Conservation (phyloP, 108 stramenopile species). For the Cyclotella atomus region DNA sequence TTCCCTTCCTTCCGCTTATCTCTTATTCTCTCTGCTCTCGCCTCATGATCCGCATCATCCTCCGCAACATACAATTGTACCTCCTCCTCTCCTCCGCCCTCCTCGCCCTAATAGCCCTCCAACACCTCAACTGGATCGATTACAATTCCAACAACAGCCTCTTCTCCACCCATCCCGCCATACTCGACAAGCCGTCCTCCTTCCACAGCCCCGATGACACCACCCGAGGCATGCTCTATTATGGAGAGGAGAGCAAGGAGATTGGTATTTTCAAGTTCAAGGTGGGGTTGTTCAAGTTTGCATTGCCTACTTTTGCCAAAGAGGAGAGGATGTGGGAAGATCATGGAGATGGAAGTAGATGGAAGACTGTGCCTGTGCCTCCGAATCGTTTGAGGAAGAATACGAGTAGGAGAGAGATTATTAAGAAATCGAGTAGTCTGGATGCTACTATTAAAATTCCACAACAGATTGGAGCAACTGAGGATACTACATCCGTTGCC, state of each 20-base stretch:
- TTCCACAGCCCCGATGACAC: conserved; percentile 9
- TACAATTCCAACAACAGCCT: conserved; percentile 7
- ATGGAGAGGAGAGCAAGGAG: conserved; percentile 22
- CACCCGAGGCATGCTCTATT: conserved; percentile 2
- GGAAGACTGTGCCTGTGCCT: conserved; percentile 8
- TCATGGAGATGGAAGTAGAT: neutral
- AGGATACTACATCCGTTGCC: too few species aligned
- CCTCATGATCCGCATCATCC: conserved; percentile 27
- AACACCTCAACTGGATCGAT: conserved; percentile 22
- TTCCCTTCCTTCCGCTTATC: too few species aligned
- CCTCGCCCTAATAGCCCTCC: conserved; percentile 27
- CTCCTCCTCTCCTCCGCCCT: conserved; percentile 24
- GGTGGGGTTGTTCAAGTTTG: conserved; percentile 33
- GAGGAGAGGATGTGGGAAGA: neutral
- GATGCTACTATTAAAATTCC: too few species aligned
- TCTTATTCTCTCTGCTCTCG: too few species aligned
- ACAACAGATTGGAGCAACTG: too few species aligned
- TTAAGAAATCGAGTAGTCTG: too few species aligned
- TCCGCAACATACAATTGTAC: conserved; percentile 44
- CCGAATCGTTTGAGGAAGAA: neutral
- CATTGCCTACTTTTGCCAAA: conserved; percentile 22
- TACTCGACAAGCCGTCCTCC: neutral
- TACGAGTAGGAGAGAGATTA: neutral
- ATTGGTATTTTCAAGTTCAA: conserved; percentile 32
- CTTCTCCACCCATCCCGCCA: neutral